phyloP scores from a whole-genome alignment of 2,329 filamentous ascomycete species.

The Cryoendolithus antarcticus region DNA sequence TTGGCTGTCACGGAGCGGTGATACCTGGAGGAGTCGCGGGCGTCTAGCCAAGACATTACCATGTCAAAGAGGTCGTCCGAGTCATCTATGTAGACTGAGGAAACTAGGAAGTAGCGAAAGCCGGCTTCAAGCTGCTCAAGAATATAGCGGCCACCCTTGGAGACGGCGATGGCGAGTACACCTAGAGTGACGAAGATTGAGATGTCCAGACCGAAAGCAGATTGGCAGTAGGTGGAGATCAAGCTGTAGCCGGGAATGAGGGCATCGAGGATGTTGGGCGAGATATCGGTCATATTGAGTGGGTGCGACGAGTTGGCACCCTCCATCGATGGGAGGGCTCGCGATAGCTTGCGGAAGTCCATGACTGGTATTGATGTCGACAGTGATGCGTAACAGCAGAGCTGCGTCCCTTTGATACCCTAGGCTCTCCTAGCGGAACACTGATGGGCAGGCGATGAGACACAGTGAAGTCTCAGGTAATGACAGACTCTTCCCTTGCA shows the following conservation, averaged over 20 bases:
- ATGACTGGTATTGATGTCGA: conserved; percentile 6
- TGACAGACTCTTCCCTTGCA: too few species aligned
- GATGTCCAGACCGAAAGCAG: conserved; percentile 35
- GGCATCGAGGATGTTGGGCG: conserved; percentile 35
- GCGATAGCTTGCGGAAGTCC: conserved; percentile 17
- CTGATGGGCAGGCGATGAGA: too few species aligned
- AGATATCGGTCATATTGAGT: conserved; percentile 20
- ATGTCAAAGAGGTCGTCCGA: conserved; percentile 31
- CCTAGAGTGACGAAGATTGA: conserved; percentile 33
- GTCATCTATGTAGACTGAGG: conserved; percentile 33
- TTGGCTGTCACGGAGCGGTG: conserved; percentile 29
- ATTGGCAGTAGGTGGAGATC: conserved; percentile 31
- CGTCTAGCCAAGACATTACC: conserved; percentile 32
- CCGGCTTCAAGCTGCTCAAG: conserved; percentile 19
- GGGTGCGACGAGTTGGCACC: background rate
- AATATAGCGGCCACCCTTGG: conserved; percentile 26
- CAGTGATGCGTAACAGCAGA: too few species aligned
- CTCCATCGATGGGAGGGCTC: conserved; percentile 8
- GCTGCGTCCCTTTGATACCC: too few species aligned
- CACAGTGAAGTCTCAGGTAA: too few species aligned
- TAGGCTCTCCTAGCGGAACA: too few species aligned
- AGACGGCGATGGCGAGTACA: conserved; percentile 30
- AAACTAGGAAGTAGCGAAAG: conserved; percentile 29
- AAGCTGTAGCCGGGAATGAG: conserved; percentile 40
- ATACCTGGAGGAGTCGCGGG: conserved; percentile 26